Conservation (phyloP, 768 basidiomycete genomes). For the Gelatoporia subvermispora region DNA sequence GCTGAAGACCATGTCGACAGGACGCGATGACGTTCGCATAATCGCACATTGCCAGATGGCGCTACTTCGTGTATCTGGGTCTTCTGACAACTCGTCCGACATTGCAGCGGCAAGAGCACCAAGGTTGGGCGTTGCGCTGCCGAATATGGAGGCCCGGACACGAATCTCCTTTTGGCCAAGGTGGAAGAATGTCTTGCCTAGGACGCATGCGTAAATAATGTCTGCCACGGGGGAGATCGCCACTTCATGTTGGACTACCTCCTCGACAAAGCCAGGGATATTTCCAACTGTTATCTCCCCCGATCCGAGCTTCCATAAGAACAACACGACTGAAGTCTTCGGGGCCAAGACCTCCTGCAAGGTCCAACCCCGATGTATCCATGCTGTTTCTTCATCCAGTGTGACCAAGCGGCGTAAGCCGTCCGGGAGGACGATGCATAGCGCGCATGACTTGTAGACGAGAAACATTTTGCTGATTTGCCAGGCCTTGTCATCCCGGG, state of each 20-base stretch:
- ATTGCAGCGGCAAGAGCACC: not conserved
- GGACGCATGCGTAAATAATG: too few species aligned
- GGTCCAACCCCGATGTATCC: conserved; percentile 13
- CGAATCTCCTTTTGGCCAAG: too few species aligned
- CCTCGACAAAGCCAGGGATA: not conserved
- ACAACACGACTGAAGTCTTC: not conserved
- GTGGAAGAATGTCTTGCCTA: not conserved
- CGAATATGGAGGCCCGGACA: not conserved
- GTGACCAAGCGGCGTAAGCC: conserved; percentile 8
- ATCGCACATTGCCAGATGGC: conserved; percentile 5
- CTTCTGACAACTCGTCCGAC: not conserved
- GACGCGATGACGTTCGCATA: conserved; percentile 10
- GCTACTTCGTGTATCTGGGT: not conserved
- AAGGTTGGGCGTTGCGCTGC: not conserved
- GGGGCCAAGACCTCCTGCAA: conserved; percentile 8
- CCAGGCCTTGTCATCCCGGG: conserved; percentile 8
- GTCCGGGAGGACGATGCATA: conserved; percentile 9
- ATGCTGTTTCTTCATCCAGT: conserved; percentile 8
- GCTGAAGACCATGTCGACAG: conserved; percentile 11
- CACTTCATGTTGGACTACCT: not conserved
- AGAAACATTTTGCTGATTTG: conserved; percentile 8
- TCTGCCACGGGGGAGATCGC: not conserved
- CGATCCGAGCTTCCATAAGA: not conserved
- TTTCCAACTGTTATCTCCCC: too few species aligned
- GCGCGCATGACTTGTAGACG: conserved; percentile 3